Conservation (phyloP, 1,284 basidiomycete species). For the Apiotrichum veenhuisii region DNA sequence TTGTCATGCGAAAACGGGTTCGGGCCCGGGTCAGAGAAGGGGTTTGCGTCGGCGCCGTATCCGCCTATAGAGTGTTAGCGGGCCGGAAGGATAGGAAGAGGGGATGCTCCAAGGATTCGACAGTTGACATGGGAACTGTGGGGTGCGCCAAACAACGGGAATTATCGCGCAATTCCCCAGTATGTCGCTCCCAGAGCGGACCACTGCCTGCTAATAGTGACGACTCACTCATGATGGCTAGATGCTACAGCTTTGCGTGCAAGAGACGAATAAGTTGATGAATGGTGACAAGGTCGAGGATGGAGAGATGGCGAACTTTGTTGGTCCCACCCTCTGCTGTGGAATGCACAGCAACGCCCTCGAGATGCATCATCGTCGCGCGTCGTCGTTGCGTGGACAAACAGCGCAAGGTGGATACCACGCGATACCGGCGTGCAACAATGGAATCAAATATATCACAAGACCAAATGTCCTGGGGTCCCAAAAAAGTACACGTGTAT, state of each 20-base stretch:
- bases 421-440: not conserved
- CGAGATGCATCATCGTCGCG: too few relatives aligned
- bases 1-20: conserved; percentile 42
- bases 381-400: not conserved
- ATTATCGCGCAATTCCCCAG: too few relatives aligned
- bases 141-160: not conserved
- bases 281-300: too few relatives aligned
- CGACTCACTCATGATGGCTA: not conserved
- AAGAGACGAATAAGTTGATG: too few relatives aligned
- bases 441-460: not conserved
- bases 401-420: not conserved
- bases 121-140: too few relatives aligned
- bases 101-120: not conserved
- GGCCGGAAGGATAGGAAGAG: not conserved
- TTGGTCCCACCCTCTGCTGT: too few relatives aligned
- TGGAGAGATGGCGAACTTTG: too few relatives aligned
- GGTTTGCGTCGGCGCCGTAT: conserved; percentile 31
- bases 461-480: not conserved
- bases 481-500: too few relatives aligned
- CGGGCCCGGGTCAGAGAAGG: conserved; percentile 27
- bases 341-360: too few relatives aligned
- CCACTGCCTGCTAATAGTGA: not conserved
- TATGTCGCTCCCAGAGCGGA: not conserved
- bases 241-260: too few relatives aligned
- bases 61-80: conserved; percentile 17